These are phyloP conservation scores for Pythium dissimile DNA, from an alignment of 352 stramenopile genomes.

Conservation along the genomic window DNA sequence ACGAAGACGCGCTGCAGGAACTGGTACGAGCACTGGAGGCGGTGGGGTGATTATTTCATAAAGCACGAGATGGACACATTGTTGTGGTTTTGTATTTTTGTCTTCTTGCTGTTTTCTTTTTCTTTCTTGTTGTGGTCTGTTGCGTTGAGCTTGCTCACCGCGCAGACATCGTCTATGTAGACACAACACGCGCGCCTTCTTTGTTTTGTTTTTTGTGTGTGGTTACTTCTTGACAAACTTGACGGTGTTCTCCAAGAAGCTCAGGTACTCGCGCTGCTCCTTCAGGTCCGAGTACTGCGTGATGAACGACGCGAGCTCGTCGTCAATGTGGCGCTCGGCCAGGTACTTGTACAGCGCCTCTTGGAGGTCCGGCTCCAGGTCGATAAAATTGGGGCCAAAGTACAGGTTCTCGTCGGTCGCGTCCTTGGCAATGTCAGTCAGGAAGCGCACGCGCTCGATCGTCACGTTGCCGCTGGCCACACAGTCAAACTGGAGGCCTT, in stretches of 20 bases:
- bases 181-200: no score
- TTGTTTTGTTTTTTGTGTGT: no score
- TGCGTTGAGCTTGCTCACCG: no score
- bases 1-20: background rate
- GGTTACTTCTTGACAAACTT: constrained; percentile 72
- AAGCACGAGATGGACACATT: no score
- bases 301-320: constrained; percentile 84
- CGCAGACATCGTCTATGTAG: no score
- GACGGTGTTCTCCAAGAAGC: constrained; percentile 66
- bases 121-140: no score
- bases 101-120: no score
- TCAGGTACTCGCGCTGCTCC: constrained; percentile 82
- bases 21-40: no score
- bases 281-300: constrained; percentile 81
- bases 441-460: constrained; percentile 72
- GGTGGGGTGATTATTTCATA: no score
- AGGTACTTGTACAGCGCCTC: constrained; percentile 80
- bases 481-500: constrained; percentile 79
- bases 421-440: constrained; percentile 49
- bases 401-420: constrained; percentile 64
- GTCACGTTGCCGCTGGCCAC: constrained; percentile 79
- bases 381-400: constrained; percentile 76
- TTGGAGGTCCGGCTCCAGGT: constrained; percentile 84
- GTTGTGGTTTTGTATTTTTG: no score
- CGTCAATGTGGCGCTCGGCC: constrained; percentile 71